These are phyloP conservation scores for Crithidia brevicula DNA, from an alignment of 208 protist species.

Conservation along the genomic window DNA sequence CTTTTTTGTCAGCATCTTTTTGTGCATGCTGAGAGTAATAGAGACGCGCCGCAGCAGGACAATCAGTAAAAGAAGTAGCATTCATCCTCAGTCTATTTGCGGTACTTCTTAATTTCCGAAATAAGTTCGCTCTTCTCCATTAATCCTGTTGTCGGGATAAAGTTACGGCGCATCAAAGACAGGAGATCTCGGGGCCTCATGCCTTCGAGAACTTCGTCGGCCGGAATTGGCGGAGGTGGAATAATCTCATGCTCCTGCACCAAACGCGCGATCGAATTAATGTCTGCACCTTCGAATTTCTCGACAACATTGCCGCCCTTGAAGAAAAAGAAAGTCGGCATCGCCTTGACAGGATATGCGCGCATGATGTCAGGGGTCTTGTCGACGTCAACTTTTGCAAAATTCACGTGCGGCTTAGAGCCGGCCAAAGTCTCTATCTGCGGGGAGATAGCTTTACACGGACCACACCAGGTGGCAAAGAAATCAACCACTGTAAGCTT, in stretches of 20 bases:
- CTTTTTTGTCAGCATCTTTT: too few species aligned
- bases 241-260: slow-evolving; percentile 57
- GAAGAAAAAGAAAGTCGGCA: slow-evolving; percentile 78
- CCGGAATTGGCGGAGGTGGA: slow-evolving; percentile 57
- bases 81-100: too few species aligned
- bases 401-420: slow-evolving; percentile 63
- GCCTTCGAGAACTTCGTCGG: slow-evolving; percentile 43
- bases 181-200: slow-evolving; percentile 63
- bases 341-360: slow-evolving; percentile 54
- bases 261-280: slow-evolving; percentile 38
- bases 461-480: slow-evolving; percentile 75
- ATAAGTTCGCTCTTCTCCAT: slow-evolving; percentile 70
- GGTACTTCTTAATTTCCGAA: slow-evolving; percentile 54
- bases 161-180: slow-evolving; percentile 46
- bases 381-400: slow-evolving; percentile 80
- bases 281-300: slow-evolving; percentile 69
- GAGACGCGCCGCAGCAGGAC: too few species aligned
- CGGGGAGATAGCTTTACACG: slow-evolving; percentile 64
- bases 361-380: slow-evolving; percentile 41
- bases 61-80: too few species aligned
- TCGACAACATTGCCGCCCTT: slow-evolving; percentile 57
- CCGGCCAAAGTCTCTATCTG: slow-evolving; percentile 53
- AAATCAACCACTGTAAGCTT: slow-evolving; percentile 81
- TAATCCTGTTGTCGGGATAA: slow-evolving; percentile 52
- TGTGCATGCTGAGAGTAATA: too few species aligned